Conservation (phyloP, 306 rosid species). For the Vigna reflexopilosa region DNA sequence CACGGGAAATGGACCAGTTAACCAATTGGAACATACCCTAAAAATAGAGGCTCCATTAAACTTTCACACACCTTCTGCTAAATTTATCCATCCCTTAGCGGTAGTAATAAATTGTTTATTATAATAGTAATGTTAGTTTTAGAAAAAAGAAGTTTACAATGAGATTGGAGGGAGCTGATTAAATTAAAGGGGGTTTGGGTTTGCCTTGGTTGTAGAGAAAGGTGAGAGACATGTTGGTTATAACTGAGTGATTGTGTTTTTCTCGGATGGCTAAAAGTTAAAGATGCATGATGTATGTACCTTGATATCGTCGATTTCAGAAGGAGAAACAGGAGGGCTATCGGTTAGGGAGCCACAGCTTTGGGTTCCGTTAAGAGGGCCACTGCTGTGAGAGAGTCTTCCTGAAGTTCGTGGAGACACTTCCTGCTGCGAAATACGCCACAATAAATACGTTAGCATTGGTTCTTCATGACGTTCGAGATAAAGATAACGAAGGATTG, state of each 20-base stretch:
- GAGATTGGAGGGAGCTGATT: background rate
- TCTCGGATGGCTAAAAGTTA: background rate
- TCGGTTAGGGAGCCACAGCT: constrained; percentile 81
- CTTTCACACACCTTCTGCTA: background rate
- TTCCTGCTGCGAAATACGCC: constrained; percentile 59
- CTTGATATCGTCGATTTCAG: constrained; percentile 88
- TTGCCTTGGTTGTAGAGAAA: constrained; percentile 7
- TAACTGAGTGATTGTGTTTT: background rate
- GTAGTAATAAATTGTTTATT: background rate
- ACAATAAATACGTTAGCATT: background rate
- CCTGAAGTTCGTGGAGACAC: constrained; percentile 94
- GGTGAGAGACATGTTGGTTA: background rate
- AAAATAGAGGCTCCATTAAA: constrained; percentile 8
- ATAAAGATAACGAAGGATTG: background rate
- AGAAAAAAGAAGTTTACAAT: background rate
- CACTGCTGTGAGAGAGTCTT: constrained; percentile 90
- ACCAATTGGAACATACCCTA: background rate
- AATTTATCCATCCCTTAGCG: background rate
- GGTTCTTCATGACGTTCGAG: background rate
- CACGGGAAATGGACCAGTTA: constrained; percentile 30
- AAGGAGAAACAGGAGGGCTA: constrained; percentile 92
- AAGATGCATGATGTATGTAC: constrained; percentile 38
- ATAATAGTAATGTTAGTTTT: background rate
- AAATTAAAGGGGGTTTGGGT: background rate
- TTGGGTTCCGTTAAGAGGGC: constrained; percentile 81